Evolutionary conservation across 2,329 filamentous ascomycete genomes (phyloP).

Genomic region (Arthrobotrys sinensis): DNA sequence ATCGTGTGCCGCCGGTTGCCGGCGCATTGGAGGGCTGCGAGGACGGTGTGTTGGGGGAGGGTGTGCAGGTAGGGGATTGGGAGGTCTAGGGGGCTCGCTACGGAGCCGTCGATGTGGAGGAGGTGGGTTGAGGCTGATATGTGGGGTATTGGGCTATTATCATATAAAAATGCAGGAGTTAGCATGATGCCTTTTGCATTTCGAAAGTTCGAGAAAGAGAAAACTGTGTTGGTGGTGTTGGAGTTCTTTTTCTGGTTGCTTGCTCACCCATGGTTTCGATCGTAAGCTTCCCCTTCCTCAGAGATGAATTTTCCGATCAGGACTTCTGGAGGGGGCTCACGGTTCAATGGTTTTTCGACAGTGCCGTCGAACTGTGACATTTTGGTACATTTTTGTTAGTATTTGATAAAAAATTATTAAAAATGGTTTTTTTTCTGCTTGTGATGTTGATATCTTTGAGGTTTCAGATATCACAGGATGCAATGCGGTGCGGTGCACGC

Average conservation of each 20-base stretch:
- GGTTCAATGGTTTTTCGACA: slow-evolving; percentile 70
- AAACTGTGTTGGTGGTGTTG: slow-evolving; percentile 23
- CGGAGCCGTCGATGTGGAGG: slow-evolving; percentile 71
- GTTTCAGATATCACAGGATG: slow-evolving; percentile 29
- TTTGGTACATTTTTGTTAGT: slow-evolving; percentile 23
- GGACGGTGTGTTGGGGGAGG: slow-evolving; percentile 72
- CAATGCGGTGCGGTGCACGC: slow-evolving; percentile 24
- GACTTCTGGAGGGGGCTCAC: slow-evolving; percentile 69
- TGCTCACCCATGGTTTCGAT: slow-evolving; percentile 73
- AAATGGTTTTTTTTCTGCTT: slow-evolving; percentile 9
- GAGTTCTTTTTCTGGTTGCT: slow-evolving; percentile 19
- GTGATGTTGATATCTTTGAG: slow-evolving; percentile 6
- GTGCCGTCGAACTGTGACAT: slow-evolving; percentile 66
- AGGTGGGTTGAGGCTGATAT: slow-evolving; percentile 68
- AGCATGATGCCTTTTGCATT: slow-evolving; percentile 9
- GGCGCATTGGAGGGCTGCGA: slow-evolving; percentile 85
- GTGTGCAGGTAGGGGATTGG: slow-evolving; percentile 70
- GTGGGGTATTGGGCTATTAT: slow-evolving; percentile 69
- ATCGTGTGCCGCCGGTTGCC: slow-evolving; percentile 86
- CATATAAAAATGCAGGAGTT: slow-evolving; percentile 40
- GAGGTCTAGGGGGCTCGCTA: slow-evolving; percentile 69
- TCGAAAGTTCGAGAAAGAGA: slow-evolving; percentile 14
- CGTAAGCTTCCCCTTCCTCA: slow-evolving; percentile 70
- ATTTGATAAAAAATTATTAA: slow-evolving; percentile 1
- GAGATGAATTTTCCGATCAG: slow-evolving; percentile 72